These are phyloP conservation scores for Peronosclerospora sorghi DNA, from an alignment of 352 stramenopile genomes.

Conservation along the genomic window DNA sequence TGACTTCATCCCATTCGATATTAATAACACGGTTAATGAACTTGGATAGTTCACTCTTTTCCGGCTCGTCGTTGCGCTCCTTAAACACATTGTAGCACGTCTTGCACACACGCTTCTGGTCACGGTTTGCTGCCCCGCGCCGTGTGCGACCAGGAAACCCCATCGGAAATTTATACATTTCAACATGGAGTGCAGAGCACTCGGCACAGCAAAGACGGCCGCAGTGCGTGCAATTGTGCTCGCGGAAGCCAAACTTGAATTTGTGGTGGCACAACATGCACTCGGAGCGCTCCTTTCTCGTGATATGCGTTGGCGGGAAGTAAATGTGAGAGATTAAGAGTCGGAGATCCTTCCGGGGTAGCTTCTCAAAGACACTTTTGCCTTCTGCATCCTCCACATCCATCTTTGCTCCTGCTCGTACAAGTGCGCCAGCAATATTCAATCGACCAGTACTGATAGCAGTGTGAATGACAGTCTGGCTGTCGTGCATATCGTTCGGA, in stretches of 20 bases:
- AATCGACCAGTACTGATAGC: conserved; percentile 49
- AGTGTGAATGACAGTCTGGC: conserved; percentile 80
- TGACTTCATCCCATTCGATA: conserved; percentile 85
- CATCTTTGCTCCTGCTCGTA: conserved; percentile 78
- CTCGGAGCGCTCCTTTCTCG: conserved; percentile 66
- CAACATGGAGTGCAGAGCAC: conserved; percentile 46
- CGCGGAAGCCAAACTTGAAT: conserved; percentile 76
- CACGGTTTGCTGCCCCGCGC: conserved; percentile 45
- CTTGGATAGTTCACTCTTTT: conserved; percentile 45
- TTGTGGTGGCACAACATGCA: conserved; percentile 85
- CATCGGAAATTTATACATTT: conserved; percentile 79
- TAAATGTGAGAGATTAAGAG: conserved; percentile 77
- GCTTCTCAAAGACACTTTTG: conserved; percentile 79
- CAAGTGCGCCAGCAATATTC: conserved; percentile 68
- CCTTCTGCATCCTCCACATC: conserved; percentile 79
- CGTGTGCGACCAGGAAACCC: conserved; percentile 67
- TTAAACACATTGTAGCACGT: conserved; percentile 81
- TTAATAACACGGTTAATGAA: conserved; percentile 78
- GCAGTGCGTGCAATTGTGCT: conserved; percentile 83
- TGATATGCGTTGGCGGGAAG: conserved; percentile 82
- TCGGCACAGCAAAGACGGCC: conserved; percentile 66
- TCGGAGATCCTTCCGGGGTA: conserved; percentile 57
- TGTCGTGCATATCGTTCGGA: conserved; percentile 84
- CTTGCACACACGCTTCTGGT: conserved; percentile 77
- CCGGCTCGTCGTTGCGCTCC: conserved; percentile 55